These are phyloP conservation scores for Aethionema arabicum DNA, from an alignment of 345 rosid genomes.

Conservation along the genomic window DNA sequence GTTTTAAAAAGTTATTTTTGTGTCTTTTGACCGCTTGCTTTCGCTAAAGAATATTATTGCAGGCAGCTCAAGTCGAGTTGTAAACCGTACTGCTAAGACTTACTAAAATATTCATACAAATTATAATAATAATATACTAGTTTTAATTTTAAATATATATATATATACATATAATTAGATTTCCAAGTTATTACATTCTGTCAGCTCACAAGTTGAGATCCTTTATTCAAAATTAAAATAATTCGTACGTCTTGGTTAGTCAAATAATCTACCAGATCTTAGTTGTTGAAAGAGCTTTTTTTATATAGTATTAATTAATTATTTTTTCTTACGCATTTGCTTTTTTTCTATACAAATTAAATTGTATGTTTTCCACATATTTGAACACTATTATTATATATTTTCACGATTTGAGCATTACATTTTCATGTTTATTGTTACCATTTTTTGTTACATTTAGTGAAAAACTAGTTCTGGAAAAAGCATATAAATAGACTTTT, in stretches of 20 bases:
- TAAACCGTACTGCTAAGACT: constrained; percentile 34
- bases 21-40: constrained; percentile 42
- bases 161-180: constrained; percentile 11
- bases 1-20: constrained; percentile 18
- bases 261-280: constrained; percentile 39
- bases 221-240: constrained; percentile 24
- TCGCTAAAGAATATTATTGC: constrained; percentile 33
- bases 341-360: no score
- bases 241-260: constrained; percentile 38
- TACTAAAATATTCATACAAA: constrained; percentile 30
- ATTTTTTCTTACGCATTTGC: no score
- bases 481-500: no score
- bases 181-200: constrained; percentile 33
- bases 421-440: no score
- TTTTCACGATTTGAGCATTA: no score
- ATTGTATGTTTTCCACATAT: no score
- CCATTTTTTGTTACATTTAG: no score
- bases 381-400: no score
- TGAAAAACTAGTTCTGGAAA: no score
- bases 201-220: constrained; percentile 34
- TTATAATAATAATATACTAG: background rate
- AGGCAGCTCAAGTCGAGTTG: constrained; percentile 42
- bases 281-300: constrained; percentile 31
- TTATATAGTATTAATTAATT: constrained; percentile 6
- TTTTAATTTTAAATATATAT: background rate